Conservation (phyloP, 805 yeast species). For the Jamesozyma spencerorum region DNA sequence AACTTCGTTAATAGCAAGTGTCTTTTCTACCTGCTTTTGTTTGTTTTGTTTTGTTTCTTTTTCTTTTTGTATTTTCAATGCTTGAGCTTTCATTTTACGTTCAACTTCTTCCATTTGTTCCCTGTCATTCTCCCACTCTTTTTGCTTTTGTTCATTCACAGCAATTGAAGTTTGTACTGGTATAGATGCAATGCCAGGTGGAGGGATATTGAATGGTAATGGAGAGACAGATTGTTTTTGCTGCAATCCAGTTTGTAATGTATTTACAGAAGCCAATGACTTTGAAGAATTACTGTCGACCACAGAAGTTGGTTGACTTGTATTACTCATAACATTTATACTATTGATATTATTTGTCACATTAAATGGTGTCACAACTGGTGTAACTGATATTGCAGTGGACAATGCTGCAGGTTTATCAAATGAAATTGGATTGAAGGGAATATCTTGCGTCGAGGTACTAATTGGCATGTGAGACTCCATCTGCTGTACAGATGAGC, state of each 20-base stretch:
- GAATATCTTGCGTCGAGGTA: too few relatives aligned
- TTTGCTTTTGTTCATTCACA: background rate
- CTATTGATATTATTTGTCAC: too few relatives aligned
- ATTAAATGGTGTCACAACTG: too few relatives aligned
- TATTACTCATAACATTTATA: background rate
- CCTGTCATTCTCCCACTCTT: conserved; percentile 5
- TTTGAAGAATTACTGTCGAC: background rate
- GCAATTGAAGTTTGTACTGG: too few relatives aligned
- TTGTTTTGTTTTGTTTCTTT: conserved; percentile 3
- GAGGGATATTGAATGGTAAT: background rate
- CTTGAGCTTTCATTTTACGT: background rate
- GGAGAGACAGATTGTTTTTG: background rate
- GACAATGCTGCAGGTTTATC: too few relatives aligned
- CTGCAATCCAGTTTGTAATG: background rate
- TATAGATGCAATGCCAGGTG: background rate
- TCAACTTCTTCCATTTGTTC: conserved; percentile 4
- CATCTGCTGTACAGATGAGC: too few relatives aligned
- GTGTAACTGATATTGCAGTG: too few relatives aligned
- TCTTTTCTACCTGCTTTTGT: conserved; percentile 6
- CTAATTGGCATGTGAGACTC: too few relatives aligned
- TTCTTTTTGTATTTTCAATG: conserved; percentile 4
- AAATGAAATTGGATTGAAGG: too few relatives aligned
- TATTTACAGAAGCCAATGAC: too few relatives aligned
- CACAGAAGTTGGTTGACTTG: background rate
- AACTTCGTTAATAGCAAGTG: conserved; percentile 1